Conservation (phyloP, 495 filamentous ascomycete species). For the Aspergillus steynii region DNA sequence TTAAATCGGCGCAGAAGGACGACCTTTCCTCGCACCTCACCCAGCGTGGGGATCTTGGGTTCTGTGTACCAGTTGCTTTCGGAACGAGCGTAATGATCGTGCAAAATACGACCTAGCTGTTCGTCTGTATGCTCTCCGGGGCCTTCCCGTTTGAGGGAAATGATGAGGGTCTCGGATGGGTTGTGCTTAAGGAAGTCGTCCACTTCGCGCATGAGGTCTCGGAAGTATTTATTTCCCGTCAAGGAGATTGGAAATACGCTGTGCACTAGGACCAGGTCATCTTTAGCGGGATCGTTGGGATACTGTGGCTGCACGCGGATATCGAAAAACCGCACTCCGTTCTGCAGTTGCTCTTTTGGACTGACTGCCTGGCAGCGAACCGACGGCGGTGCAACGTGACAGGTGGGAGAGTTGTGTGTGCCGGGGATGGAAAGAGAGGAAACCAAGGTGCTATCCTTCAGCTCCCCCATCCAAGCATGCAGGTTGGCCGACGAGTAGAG, state of each 20-base stretch:
- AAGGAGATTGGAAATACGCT: constrained; percentile 76
- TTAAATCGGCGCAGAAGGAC: constrained; percentile 82
- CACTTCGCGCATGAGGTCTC: constrained; percentile 65
- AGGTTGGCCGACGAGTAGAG: constrained; percentile 74
- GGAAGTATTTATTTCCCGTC: constrained; percentile 72
- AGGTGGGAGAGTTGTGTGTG: constrained; percentile 92
- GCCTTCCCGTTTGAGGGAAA: constrained; percentile 91
- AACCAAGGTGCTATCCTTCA: constrained; percentile 67
- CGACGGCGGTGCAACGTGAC: constrained; percentile 78
- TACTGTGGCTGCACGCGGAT: constrained; percentile 71
- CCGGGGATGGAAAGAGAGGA: constrained; percentile 88
- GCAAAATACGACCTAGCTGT: constrained; percentile 70
- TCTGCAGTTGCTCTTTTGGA: constrained; percentile 74
- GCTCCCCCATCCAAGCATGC: constrained; percentile 75
- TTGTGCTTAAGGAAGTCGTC: constrained; percentile 75
- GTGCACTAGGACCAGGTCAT: constrained; percentile 68
- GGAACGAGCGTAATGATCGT: constrained; percentile 66
- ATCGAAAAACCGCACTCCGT: constrained; percentile 94
- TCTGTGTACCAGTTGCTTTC: constrained; percentile 73
- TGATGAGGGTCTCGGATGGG: constrained; percentile 78
- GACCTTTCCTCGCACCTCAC: constrained; percentile 78
- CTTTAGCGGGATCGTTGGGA: constrained; percentile 54
- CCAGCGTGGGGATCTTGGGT: constrained; percentile 76
- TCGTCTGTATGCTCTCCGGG: constrained; percentile 76
- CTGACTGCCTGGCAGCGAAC: constrained; percentile 90